Evolutionary conservation across 2,329 filamentous ascomycete genomes (phyloP).

Genomic region (Colletotrichum ledebouriae): DNA sequence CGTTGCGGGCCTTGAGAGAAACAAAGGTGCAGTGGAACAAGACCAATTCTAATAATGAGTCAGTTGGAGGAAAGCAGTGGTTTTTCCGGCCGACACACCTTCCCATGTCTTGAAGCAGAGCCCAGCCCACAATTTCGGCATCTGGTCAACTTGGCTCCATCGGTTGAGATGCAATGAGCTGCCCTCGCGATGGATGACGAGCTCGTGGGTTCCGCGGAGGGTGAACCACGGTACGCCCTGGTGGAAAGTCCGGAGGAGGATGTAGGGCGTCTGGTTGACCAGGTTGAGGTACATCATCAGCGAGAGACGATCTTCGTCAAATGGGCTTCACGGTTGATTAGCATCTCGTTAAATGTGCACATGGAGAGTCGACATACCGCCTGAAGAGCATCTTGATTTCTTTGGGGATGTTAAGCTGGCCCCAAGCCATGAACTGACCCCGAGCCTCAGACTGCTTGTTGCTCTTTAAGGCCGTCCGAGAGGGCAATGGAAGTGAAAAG

Average conservation of each 20-base stretch:
- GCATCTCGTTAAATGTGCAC: constrained; percentile 16
- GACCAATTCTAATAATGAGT: constrained; percentile 63
- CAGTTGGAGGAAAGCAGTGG: constrained; percentile 17
- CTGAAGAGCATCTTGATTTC: constrained; percentile 67
- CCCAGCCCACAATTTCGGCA: constrained; percentile 66
- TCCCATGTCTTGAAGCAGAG: constrained; percentile 73
- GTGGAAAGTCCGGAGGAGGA: constrained; percentile 61
- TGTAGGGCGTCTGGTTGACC: constrained; percentile 58
- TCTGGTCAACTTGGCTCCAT: constrained; percentile 61
- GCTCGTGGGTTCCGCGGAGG: constrained; percentile 65
- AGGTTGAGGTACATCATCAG: constrained; percentile 65
- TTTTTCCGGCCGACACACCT: constrained; percentile 55
- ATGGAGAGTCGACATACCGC: constrained; percentile 56
- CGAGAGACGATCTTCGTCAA: constrained; percentile 63
- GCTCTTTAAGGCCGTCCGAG: constrained; percentile 63
- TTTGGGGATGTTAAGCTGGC: constrained; percentile 59
- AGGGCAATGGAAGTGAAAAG: constrained; percentile 67
- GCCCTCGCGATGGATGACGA: constrained; percentile 64
- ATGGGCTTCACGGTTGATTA: constrained; percentile 19
- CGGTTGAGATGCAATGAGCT: constrained; percentile 64
- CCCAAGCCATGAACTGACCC: constrained; percentile 60
- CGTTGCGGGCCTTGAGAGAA: constrained; percentile 66
- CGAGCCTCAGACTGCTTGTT: constrained; percentile 56
- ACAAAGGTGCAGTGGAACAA: constrained; percentile 71
- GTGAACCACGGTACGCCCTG: constrained; percentile 60